Conservation (phyloP, 208 protist species). For the Trypanosoma vivax region DNA sequence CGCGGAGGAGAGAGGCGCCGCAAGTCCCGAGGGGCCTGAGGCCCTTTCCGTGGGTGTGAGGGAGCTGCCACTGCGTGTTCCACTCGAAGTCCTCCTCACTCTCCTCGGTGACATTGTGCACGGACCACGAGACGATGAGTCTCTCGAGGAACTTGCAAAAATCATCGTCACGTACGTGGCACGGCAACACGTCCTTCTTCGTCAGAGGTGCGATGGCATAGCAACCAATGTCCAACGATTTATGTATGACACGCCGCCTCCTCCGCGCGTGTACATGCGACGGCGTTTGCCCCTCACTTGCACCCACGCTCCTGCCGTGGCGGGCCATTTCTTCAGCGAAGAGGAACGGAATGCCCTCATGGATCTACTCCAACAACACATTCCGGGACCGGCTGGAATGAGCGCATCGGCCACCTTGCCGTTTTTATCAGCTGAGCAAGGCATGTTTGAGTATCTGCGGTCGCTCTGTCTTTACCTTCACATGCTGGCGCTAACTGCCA, state of each 20-base stretch:
- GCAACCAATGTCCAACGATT: conserved; percentile 33
- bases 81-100: conserved; percentile 26
- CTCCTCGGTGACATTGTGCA: conserved; percentile 23
- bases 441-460: conserved; percentile 54
- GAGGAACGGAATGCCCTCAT: conserved; percentile 14
- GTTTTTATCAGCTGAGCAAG: conserved; percentile 27
- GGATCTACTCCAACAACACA: background rate
- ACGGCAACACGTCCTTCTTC: conserved; percentile 59
- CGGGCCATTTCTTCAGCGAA: conserved; percentile 28
- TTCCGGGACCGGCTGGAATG: too few relatives aligned
- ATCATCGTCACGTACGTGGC: conserved; percentile 51
- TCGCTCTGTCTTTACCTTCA: conserved; percentile 51
- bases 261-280: conserved; percentile 11
- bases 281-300: conserved; percentile 36
- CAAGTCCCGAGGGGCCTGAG: too few relatives aligned
- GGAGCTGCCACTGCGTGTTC: background rate
- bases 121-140: conserved; percentile 14
- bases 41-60: too few relatives aligned
- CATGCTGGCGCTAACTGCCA: conserved; percentile 33
- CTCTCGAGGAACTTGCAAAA: conserved; percentile 34
- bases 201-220: conserved; percentile 37
- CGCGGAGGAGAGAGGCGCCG: too few relatives aligned
- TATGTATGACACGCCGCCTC: background rate
- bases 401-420: too few relatives aligned
- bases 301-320: conserved; percentile 21